Evolutionary conservation across 352 stramenopile species (phyloP).

Genomic region (Globisporangium middletonii): DNA sequence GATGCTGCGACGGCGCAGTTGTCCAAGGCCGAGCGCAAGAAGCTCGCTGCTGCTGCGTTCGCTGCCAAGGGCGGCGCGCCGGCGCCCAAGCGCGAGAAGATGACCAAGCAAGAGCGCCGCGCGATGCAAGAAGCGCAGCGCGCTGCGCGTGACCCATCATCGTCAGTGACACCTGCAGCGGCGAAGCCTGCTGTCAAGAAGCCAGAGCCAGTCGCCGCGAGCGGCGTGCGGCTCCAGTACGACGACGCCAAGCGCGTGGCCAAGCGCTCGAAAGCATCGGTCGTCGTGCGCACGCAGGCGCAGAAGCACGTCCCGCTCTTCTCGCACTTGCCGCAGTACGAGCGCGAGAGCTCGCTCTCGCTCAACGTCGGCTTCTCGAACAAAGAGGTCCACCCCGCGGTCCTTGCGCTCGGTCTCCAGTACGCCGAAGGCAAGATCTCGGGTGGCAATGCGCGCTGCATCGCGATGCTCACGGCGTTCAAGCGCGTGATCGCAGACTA

Average conservation of each 20-base stretch:
- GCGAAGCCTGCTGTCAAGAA: conserved; percentile 28
- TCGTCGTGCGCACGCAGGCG: conserved; percentile 68
- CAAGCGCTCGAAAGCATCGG: conserved; percentile 57
- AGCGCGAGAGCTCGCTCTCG: conserved; percentile 71
- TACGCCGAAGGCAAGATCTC: conserved; percentile 89
- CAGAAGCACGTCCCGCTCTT: conserved; percentile 82
- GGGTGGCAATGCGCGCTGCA: conserved; percentile 88
- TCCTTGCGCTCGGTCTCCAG: conserved; percentile 88
- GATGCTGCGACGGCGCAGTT: conserved; percentile 19
- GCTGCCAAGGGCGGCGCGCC: conserved; percentile 28
- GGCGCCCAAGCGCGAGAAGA: conserved; percentile 65
- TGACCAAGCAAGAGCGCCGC: conserved; percentile 90
- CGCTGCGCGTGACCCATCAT: conserved; percentile 59
- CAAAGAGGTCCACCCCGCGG: conserved; percentile 84
- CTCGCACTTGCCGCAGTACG: conserved; percentile 81
- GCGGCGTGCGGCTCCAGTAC: conserved; percentile 63
- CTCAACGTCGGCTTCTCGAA: conserved; percentile 67
- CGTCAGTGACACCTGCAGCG: not conserved
- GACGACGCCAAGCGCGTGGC: conserved; percentile 78
- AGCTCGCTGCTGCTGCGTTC: conserved; percentile 61
- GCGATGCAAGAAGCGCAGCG: conserved; percentile 90
- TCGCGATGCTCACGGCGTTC: conserved; percentile 94
- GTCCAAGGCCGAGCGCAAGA: conserved; percentile 66
- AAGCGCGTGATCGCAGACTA: conserved; percentile 90
- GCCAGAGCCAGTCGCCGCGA: conserved; percentile 19